These are phyloP conservation scores for Mucor saturninus DNA, from an alignment of 371 early-diverging fungal species.

Conservation along the genomic window DNA sequence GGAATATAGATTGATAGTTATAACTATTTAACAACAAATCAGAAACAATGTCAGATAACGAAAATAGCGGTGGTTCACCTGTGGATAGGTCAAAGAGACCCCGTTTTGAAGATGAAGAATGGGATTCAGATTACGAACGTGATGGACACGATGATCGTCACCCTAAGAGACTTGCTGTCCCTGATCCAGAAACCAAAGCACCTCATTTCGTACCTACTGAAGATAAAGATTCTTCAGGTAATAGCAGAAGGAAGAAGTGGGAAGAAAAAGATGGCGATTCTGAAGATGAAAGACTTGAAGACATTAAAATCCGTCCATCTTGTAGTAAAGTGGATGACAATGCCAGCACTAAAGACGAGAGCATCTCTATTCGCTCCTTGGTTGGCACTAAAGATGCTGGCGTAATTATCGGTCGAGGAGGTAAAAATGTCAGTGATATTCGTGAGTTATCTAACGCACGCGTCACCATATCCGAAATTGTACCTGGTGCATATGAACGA, in stretches of 20 bases:
- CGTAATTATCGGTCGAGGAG: slow-evolving; percentile 83
- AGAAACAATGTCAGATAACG: slow-evolving; percentile 32
- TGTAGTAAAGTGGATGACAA: background rate
- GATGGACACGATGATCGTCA: slow-evolving; percentile 48
- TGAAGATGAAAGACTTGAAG: slow-evolving; percentile 15
- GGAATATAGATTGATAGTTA: background rate
- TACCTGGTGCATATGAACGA: slow-evolving; percentile 76
- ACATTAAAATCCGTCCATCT: background rate
- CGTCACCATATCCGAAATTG: slow-evolving; percentile 79
- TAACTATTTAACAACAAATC: background rate
- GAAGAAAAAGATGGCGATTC: slow-evolving; percentile 11
- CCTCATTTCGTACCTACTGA: slow-evolving; percentile 49
- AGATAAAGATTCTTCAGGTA: slow-evolving; percentile 5
- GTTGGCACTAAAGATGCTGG: slow-evolving; percentile 85
- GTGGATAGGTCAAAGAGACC: slow-evolving; percentile 53
- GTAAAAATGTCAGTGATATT: slow-evolving; percentile 82
- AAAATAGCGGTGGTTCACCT: slow-evolving; percentile 37
- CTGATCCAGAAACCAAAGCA: slow-evolving; percentile 56
- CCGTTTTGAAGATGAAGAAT: slow-evolving; percentile 50
- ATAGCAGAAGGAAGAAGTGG: slow-evolving; percentile 18
- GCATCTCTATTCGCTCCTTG: slow-evolving; percentile 68
- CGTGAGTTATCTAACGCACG: slow-evolving; percentile 77
- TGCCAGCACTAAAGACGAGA: slow-evolving; percentile 3
- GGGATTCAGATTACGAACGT: slow-evolving; percentile 42
- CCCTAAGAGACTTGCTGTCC: slow-evolving; percentile 51